A percentile compares a stretch with the other conserved stretches of the same genome.
Evolutionary conservation across 306 rosid species (phyloP).

Genomic region (Myrica gale): DNA sequence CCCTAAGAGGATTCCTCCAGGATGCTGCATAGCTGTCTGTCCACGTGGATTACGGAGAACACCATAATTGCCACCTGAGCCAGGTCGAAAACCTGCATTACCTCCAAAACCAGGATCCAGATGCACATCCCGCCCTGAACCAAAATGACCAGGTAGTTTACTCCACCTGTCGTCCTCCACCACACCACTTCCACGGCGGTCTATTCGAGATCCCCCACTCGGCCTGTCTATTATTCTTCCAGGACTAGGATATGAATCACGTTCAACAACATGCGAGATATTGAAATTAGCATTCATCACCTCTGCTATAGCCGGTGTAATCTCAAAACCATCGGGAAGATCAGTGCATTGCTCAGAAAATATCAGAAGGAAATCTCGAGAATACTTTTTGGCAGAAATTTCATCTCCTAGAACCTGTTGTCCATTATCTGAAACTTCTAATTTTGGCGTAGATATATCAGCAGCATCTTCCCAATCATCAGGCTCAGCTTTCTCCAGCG

Average conservation of each 20-base stretch:
- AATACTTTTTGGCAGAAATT: constrained; percentile 56
- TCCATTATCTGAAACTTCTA: constrained; percentile 48
- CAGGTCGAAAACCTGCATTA: constrained; percentile 56
- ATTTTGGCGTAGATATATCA: constrained; percentile 68
- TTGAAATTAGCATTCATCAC: constrained; percentile 36
- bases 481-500: constrained; percentile 58
- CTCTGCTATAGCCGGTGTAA: constrained; percentile 47
- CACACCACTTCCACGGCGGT: constrained; percentile 66
- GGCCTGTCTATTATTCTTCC: constrained; percentile 67
- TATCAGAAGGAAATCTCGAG: constrained; percentile 83
- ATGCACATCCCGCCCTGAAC: constrained; percentile 53
- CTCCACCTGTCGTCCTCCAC: constrained; percentile 77
- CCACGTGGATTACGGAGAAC: constrained; percentile 71
- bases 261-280: constrained; percentile 47
- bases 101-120: constrained; percentile 51
- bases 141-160: constrained; percentile 41
- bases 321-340: constrained; percentile 69
- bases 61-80: constrained; percentile 67
- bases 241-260: constrained; percentile 61
- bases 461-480: constrained; percentile 99
- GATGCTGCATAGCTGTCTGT: constrained; percentile 47
- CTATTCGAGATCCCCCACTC: constrained; percentile 57
- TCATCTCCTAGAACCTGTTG: constrained; percentile 36
- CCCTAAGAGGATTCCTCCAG: constrained; percentile 72
- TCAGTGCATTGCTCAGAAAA: constrained; percentile 55